Evolutionary conservation across 2,329 filamentous ascomycete species (phyloP), one percentile per base, ranked within the genome.

Genomic region (Alternaria conjuncta): DNA sequence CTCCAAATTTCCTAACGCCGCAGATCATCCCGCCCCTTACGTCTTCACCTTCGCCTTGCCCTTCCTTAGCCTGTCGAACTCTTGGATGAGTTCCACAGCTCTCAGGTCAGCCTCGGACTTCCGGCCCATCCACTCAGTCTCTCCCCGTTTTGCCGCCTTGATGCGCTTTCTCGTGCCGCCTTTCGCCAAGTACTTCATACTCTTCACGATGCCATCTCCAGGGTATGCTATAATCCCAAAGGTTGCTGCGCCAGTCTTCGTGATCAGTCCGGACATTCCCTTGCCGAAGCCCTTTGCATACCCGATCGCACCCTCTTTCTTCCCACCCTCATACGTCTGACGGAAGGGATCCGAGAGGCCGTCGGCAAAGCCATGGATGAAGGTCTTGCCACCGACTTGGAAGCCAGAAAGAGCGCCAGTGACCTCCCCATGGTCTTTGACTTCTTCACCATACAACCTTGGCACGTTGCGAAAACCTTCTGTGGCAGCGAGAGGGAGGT

Each of bases 401-500:
- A 75, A 36, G 75, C 77, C 74, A 32, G 71, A 75, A 36, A 77
- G 75, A 70, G 73, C 78, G 32, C 79, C 77, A 6, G 66, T 73
- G 5, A 82, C 73, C 3, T 73, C 64, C 1, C 74, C 74, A 46
- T 80, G 71, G 6, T 78, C 67, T 30, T 71, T 68, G 3, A 77
- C 69, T 12, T 78, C 69, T 32, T 82, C 79, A 5, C 80, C 79
- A 57, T 81, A 82, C 6, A 82, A 59, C 15, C 64, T 73, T 0
- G 81, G 81, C 1, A 78, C 66, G 4, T 72, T 72, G 25, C 75
- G 72, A 12, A 82, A 63, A 0, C 80, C 80, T 55, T 82, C 78
- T 1, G 80, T 63, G 5, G 75, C 55, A 1, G 81, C 80, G 5
- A 78, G 67, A 0, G 80, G 80, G 23, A 82, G 64, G 50, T 82